Conservation (phyloP, 306 rosid species). For the Sphenostylis stenocarpa region DNA sequence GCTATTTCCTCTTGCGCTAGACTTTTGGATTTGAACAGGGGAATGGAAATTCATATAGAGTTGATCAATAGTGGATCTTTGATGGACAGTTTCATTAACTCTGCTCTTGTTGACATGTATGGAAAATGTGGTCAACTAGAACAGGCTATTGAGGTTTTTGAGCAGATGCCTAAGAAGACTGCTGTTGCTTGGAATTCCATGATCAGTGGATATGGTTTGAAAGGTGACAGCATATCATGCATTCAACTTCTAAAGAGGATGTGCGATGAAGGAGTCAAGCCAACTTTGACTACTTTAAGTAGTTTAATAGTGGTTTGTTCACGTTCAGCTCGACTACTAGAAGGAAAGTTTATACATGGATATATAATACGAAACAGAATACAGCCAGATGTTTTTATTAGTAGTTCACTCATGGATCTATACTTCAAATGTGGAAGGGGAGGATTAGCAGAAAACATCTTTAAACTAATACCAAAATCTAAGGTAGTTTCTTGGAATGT, state of each 20-base stretch:
- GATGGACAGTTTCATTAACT: constrained; percentile 50
- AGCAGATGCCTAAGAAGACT: constrained; percentile 62
- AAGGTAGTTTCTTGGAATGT: constrained; percentile 66
- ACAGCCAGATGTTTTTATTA: constrained; percentile 56
- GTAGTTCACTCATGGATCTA: constrained; percentile 61
- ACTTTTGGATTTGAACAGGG: constrained; percentile 68
- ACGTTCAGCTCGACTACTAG: constrained; percentile 51
- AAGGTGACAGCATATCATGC: constrained; percentile 69
- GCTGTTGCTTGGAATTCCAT: constrained; percentile 79
- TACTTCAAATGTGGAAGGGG: constrained; percentile 74
- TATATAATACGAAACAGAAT: constrained; percentile 56
- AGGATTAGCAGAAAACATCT: constrained; percentile 57
- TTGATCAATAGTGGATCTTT: constrained; percentile 38
- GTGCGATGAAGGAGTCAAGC: constrained; percentile 55
- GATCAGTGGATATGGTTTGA: constrained; percentile 61
- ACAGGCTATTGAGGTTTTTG: constrained; percentile 65
- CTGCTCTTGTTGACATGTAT: constrained; percentile 86
- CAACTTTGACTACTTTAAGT: constrained; percentile 65
- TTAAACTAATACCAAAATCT: constrained; percentile 48
- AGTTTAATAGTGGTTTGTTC: constrained; percentile 66
- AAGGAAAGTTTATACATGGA: constrained; percentile 67
- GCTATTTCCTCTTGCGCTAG: constrained; percentile 68
- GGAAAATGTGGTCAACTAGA: constrained; percentile 77
- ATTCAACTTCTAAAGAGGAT: constrained; percentile 65
- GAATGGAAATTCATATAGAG: constrained; percentile 65